Evolutionary conservation across 108 stramenopile genomes (phyloP), one percentile per base, ranked within the genome.

Genomic region (Pseudonitzschia multiseries): DNA sequence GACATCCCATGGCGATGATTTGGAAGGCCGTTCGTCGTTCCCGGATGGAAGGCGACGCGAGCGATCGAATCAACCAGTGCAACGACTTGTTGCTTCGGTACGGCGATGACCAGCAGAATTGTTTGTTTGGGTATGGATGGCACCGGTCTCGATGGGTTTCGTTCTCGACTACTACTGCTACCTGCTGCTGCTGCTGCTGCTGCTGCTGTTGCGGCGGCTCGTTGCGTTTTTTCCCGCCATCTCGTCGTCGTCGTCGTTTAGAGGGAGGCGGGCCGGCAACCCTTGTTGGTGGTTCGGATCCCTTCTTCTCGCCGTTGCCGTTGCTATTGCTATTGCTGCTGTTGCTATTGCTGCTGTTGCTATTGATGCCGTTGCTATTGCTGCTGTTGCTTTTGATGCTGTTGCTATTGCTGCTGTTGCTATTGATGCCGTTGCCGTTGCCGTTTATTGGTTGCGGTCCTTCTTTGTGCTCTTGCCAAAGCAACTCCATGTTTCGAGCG

Each of bases 31-130:
- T 65, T 46, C 70, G 62, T 57, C 80, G 80, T 62, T 74, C 80
- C 42, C 28, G 54, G 3, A 61, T 18, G 8, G 71, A 70, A 10
- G 80, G 65, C 15, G 80, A 81, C 14, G 68, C 50, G 33, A 81
- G 54, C 4, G 65, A 56, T 32, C 36, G 56, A 48, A 81, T 43
- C 50, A 81, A 59, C 81, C 81, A 81, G 62, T 81, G 81, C 27
- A 65, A 15, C 40, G 31, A 18, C 41, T 18, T 24, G 40, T 0
- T 42, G 36, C 20, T 41, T 22, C 42, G 64, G 44, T 48, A 48
- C 9, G 46, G 66, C 24, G 46, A 48, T 1, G 64, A 41, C 41
- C 20, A 15, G 24, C 8, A 32, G 22, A 8, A 20, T 8, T n/a
- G n/a, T n/a, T 8, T 9, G 8, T 65, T 65, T 33, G 15, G 33